Evolutionary conservation across 169 alveolate genomes (phyloP), one percentile per base, ranked within the genome.

Genomic region (Plasmodium sp.): DNA sequence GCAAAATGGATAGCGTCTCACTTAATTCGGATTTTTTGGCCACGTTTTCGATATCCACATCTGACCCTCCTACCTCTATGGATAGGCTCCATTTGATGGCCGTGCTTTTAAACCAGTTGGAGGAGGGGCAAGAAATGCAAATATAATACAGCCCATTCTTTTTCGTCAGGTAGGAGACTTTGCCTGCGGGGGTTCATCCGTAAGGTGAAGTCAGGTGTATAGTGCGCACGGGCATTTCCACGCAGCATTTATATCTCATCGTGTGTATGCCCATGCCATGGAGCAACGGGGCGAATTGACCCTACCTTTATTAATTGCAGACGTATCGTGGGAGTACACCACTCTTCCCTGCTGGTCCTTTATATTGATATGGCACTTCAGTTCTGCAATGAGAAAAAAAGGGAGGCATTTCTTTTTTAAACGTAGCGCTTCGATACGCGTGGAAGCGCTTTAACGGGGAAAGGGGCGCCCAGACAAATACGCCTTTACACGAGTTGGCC

Each of bases 81-180:
- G 96, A 94, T 41, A 96, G 73, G 43, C 93, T 84, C 73, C 96
- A 81, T 84, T 96, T 96, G 67, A 96, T 91, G 80, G 91, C 72
- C 14, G 94, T 92, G 33, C 95, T 75, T 58, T 93, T 77, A 93
- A 93, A 96, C 97, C 97, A 96, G 41, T 79, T 48, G 51, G 88
- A 91, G 7, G 96, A 93, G 14, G 97, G 97, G 82, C 97, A 96
- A 16, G 95, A 93, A 51, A 96, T 93, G 54, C 97, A 96, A 22
- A 96, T 90, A 48, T 93, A 81, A 74, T 96, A 93, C 34, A 82
- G 36, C 36, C 96, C 97, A 54, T 92, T 92, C 71, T 75, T 56
- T 34, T 91, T 73, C 41, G 96, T 72, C 22, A 96, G 88, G 80
- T 85, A 95, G 6, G 97, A 84, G 39, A 96, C 51, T 22, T 96